Evolutionary conservation across 1,284 basidiomycete species (phyloP).

Genomic region (Schizopora paradoxa): DNA sequence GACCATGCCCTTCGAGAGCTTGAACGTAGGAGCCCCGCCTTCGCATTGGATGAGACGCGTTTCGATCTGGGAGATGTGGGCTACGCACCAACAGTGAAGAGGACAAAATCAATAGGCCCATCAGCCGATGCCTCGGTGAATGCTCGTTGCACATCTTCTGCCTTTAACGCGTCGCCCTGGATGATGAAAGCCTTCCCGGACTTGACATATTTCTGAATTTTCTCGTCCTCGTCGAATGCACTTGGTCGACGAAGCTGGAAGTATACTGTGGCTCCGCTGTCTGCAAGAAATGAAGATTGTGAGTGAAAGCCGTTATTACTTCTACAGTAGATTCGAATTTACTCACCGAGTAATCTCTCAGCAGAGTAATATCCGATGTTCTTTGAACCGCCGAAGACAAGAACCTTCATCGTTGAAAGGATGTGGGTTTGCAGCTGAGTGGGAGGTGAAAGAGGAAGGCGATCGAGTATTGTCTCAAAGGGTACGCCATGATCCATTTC

Average conservation of each 20-base stretch:
- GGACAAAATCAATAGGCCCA: constrained; percentile 36
- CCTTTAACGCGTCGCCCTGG: constrained; percentile 45
- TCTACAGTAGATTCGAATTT: neutral
- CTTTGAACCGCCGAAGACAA: constrained; percentile 55
- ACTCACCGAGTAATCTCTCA: constrained; percentile 44
- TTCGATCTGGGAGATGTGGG: neutral
- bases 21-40: constrained; percentile 41
- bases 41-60: constrained; percentile 7
- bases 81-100: constrained; percentile 47
- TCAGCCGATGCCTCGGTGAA: constrained; percentile 32
- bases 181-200: constrained; percentile 41
- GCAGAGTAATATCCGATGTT: constrained; percentile 59
- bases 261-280: constrained; percentile 44
- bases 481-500: too few relatives aligned
- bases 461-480: too few relatives aligned
- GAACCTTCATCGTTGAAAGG: constrained; percentile 29
- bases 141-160: constrained; percentile 38
- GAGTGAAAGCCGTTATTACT: neutral
- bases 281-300: constrained; percentile 21
- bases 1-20: constrained; percentile 37
- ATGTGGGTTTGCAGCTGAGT: too few relatives aligned
- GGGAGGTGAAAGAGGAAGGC: too few relatives aligned
- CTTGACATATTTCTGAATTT: constrained; percentile 37
- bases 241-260: constrained; percentile 43
- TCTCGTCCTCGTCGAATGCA: constrained; percentile 41